These are phyloP conservation scores for Toxoplasma gondii DNA, from an alignment of 169 alveolate species.

Conservation along the genomic window DNA sequence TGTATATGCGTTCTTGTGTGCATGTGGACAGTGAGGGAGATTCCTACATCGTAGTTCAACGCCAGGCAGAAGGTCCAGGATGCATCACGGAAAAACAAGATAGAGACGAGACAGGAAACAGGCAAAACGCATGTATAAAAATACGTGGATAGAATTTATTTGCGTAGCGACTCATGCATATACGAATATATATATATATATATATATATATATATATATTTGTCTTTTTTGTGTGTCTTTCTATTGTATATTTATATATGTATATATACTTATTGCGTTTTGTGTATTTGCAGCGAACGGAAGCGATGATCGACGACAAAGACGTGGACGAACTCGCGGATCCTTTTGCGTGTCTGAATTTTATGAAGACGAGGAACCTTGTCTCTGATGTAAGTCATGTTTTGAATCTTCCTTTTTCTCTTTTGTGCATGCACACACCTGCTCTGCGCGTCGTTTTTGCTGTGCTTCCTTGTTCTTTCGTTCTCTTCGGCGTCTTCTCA, in stretches of 20 bases:
- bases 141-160: too few relatives aligned
- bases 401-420: not conserved
- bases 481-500: not conserved
- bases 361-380: not conserved
- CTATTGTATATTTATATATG: not conserved
- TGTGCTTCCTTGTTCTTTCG: not conserved
- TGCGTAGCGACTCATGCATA: too few relatives aligned
- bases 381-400: conserved; percentile 8
- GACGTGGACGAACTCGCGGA: conserved; percentile 61
- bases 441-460: not conserved
- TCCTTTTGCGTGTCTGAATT: conserved; percentile 53
- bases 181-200: too few relatives aligned
- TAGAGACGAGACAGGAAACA: too few relatives aligned
- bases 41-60: too few relatives aligned
- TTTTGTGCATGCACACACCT: not conserved
- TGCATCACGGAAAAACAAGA: too few relatives aligned
- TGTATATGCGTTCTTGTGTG: too few relatives aligned
- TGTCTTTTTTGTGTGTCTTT: not conserved
- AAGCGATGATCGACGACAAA: conserved; percentile 23
- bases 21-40: too few relatives aligned
- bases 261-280: not conserved
- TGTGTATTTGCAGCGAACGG: conserved; percentile 25
- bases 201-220: too few relatives aligned
- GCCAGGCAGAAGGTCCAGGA: too few relatives aligned
- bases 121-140: too few relatives aligned